Base-by-base conservation (phyloP, 1,284 basidiomycete species). In the Puccinia novopanici region DNA sequence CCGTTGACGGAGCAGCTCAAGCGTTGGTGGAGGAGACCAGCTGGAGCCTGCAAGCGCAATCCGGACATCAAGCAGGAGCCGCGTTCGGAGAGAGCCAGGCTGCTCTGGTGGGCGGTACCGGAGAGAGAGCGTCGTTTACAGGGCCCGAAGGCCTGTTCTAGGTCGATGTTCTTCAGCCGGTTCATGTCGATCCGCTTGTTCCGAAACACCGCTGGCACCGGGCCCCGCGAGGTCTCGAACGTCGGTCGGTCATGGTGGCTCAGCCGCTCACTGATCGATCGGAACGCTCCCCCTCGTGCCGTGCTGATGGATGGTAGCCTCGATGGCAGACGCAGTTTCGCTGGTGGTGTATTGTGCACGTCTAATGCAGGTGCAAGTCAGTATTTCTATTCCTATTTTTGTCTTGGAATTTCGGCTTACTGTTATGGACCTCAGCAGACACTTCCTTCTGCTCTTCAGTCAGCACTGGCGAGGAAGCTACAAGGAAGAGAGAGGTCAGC, bases 141-240 rank as follows among this genome's bases (percentile, higher is more conserved):
- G 10, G 70, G 70, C 19, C 70, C 70, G 22, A 72, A 72, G 19
- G 70, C 70, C 52, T 54, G 3, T 50, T 72, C 52, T 9, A 55
- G 50, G 34, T 72, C 70, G 34, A 72, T 24, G 17, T 52, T 52
- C 22, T 72, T 54, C 52, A 72, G n/a, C 19, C 45, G 30, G 50
- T 52, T 72, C 70, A 72, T 72, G 34, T 72, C 70, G 19, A 72
- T 72, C 30, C 50, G 50, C 34, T 72, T 72, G 70, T 72, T 72
- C 13, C 70, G 24, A 72, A 72, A 72, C 3, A 72, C 48, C 13
- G 52, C 52, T 40, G 70, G 70, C 52, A 72, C 70, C 70, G 70
- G 70, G 50, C 70, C 70, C 24, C 52, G 17, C 19, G 70, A 72
- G 5, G 4, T 8, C n/a, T 72, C 52, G 34, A 72, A 72, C 27